These are phyloP conservation scores for Mrakiaceae sp. DNA, from an alignment of 1,284 basidiomycete genomes.

Conservation along the genomic window DNA sequence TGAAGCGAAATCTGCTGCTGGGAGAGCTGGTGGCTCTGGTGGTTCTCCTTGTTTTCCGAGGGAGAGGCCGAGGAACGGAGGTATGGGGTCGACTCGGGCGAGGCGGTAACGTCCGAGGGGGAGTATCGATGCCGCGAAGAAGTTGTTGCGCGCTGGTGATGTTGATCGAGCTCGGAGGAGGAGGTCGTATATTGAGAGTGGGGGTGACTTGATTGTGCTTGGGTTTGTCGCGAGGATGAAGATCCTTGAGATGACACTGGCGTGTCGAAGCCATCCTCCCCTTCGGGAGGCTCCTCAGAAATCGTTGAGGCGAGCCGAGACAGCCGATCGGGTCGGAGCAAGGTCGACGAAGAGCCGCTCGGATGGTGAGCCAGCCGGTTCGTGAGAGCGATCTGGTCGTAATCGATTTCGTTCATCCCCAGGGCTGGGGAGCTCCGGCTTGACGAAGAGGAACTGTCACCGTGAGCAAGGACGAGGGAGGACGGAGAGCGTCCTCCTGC, in stretches of 20 bases:
- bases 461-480: no score
- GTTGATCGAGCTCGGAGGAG: background rate
- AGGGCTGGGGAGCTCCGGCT: no score
- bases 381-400: no score
- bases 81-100: background rate
- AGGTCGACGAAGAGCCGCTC: no score
- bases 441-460: no score
- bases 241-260: background rate
- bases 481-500: no score
- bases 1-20: background rate
- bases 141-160: background rate
- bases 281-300: background rate
- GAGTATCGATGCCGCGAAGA: constrained; percentile 5
- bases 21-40: background rate
- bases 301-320: no score
- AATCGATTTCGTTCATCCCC: no score
- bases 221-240: background rate
- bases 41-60: background rate
- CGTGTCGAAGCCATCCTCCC: background rate
- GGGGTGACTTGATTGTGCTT: background rate
- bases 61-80: background rate
- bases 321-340: no score
- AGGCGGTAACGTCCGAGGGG: background rate
- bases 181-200: background rate
- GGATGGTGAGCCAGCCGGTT: no score